phyloP scores from a whole-genome alignment of 2,329 filamentous ascomycete genomes.

The Monosporascus sp. region DNA sequence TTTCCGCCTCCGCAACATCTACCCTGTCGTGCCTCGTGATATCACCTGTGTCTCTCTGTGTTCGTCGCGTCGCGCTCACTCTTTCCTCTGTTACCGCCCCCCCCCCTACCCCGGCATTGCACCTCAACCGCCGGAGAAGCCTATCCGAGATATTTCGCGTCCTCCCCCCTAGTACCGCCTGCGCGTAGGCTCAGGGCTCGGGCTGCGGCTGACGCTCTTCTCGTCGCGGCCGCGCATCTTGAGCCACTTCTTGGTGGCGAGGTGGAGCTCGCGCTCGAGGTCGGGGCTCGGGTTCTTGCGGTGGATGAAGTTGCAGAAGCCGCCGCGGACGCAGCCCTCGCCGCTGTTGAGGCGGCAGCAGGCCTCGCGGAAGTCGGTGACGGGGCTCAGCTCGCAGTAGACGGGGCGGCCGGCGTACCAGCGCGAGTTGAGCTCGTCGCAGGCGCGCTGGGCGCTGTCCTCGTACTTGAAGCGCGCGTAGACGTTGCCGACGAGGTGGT shows the following conservation, averaged over 20 bases:
- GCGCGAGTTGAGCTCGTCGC: slow-evolving; percentile 86
- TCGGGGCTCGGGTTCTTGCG: slow-evolving; percentile 89
- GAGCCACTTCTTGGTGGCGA: slow-evolving; percentile 96
- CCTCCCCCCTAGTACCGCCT: slow-evolving; percentile 53
- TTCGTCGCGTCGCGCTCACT: too few relatives aligned
- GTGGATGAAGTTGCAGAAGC: slow-evolving; percentile 99
- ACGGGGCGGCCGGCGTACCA: slow-evolving; percentile 98
- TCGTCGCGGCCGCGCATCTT: slow-evolving; percentile 78
- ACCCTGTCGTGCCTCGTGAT: too few relatives aligned
- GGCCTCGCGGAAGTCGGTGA: slow-evolving; percentile 96
- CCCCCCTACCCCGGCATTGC: too few relatives aligned
- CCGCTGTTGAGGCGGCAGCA: slow-evolving; percentile 93
- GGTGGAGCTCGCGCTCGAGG: slow-evolving; percentile 78
- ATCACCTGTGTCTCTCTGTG: too few relatives aligned
- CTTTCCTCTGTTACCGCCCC: too few relatives aligned
- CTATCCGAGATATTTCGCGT: too few relatives aligned
- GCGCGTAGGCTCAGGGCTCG: slow-evolving; percentile 77
- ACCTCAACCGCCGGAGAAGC: too few relatives aligned
- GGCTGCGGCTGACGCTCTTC: slow-evolving; percentile 74
- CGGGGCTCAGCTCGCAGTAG: slow-evolving; percentile 94
- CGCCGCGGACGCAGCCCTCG: slow-evolving; percentile 90
- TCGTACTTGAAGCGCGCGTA: slow-evolving; percentile 99
- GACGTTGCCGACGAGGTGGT: slow-evolving; percentile 97
- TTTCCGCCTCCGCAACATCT: too few relatives aligned
- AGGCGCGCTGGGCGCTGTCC: slow-evolving; percentile 87